Evolutionary conservation across 2,329 filamentous ascomycete genomes (phyloP).

Genomic region (Penicillium verrucosum): DNA sequence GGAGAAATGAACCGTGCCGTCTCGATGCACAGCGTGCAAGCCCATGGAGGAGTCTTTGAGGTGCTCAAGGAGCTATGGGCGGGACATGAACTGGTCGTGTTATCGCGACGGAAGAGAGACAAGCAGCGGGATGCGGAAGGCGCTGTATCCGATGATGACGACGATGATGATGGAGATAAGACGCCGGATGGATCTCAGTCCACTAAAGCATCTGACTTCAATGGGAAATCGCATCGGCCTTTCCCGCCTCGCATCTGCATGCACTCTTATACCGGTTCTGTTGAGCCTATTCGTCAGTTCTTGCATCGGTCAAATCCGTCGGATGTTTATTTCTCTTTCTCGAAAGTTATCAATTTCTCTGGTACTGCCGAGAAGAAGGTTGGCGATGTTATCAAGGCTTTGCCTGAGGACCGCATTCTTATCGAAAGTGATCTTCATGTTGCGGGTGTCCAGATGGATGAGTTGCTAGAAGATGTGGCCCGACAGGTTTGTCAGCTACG

Average conservation of each 20-base stretch:
- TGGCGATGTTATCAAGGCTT: slow-evolving; percentile 63
- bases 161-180: slow-evolving; percentile 4
- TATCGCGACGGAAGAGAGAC: slow-evolving; percentile 50
- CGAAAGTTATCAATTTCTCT: slow-evolving; percentile 73
- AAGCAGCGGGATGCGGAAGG: slow-evolving; percentile 32
- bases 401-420: slow-evolving; percentile 76
- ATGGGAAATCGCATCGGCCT: slow-evolving; percentile 47
- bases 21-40: slow-evolving; percentile 62
- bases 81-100: slow-evolving; percentile 52
- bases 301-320: slow-evolving; percentile 68
- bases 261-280: slow-evolving; percentile 83
- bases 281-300: slow-evolving; percentile 75
- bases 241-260: slow-evolving; percentile 89
- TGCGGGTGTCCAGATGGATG: slow-evolving; percentile 79
- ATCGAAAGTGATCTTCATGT: slow-evolving; percentile 87
- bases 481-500: slow-evolving; percentile 74
- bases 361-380: slow-evolving; percentile 54
- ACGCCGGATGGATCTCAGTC: neutral
- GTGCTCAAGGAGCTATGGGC: slow-evolving; percentile 56
- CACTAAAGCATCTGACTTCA: neutral
- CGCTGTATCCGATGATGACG: slow-evolving; percentile 26
- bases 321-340: slow-evolving; percentile 84
- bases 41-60: slow-evolving; percentile 58
- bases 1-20: slow-evolving; percentile 57
- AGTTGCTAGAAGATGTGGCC: slow-evolving; percentile 68